These are phyloP conservation scores for Odontarrhena argentea DNA, from an alignment of 345 rosid genomes.

Conservation along the genomic window DNA sequence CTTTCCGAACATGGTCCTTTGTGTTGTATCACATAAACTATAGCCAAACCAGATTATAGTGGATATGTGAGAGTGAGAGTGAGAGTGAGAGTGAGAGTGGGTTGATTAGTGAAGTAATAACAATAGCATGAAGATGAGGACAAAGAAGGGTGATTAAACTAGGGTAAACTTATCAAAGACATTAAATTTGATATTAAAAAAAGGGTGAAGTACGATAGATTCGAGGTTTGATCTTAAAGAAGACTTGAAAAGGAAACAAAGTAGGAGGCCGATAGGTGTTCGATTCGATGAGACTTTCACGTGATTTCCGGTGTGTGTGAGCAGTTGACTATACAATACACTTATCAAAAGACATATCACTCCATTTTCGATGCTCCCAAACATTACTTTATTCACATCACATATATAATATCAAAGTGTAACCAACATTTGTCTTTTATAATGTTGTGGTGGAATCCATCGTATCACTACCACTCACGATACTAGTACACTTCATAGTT, in stretches of 20 bases:
- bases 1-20: no score
- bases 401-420: background rate
- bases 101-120: slow-evolving; percentile 1
- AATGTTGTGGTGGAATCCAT: background rate
- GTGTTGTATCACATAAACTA: background rate
- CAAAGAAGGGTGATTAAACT: background rate
- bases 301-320: slow-evolving; percentile 45
- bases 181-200: background rate
- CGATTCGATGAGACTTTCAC: slow-evolving; percentile 43
- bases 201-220: slow-evolving; percentile 24
- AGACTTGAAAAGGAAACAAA: slow-evolving; percentile 35
- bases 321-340: slow-evolving; percentile 43
- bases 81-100: background rate
- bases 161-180: background rate
- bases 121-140: background rate
- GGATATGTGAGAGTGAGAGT: background rate
- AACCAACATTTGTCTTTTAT: background rate
- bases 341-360: slow-evolving; percentile 33
- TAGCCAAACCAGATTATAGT: slow-evolving; percentile 1
- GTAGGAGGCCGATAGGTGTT: slow-evolving; percentile 39
- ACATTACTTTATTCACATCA: slow-evolving; percentile 2
- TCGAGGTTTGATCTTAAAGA: slow-evolving; percentile 39
- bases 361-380: slow-evolving; percentile 37
- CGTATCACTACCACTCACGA: slow-evolving; percentile 1
- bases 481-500: background rate